Evolutionary conservation across 306 rosid genomes (phyloP).

Genomic region (Vigna unguiculata): DNA sequence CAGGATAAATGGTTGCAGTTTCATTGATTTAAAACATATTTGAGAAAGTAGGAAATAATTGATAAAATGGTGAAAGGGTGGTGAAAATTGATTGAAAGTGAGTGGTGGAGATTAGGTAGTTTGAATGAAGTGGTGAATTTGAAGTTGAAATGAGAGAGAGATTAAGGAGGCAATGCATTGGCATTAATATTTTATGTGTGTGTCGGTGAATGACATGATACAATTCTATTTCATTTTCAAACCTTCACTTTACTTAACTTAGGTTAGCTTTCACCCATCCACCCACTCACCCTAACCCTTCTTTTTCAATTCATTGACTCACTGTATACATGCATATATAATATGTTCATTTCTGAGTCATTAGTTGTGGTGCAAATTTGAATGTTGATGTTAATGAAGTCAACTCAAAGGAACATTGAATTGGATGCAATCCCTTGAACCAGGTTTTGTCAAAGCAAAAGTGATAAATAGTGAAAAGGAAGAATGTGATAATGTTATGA

Average conservation of each 20-base stretch:
- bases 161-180: neutral
- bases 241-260: no score
- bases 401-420: neutral
- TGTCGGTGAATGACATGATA: neutral
- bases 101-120: neutral
- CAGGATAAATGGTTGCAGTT: no score
- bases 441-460: conserved; percentile 3
- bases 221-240: no score
- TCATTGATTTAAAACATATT: no score
- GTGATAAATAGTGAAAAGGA: neutral
- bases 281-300: neutral
- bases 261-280: neutral
- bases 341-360: no score
- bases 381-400: neutral
- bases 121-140: neutral
- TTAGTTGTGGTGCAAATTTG: no score
- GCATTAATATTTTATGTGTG: neutral
- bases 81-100: neutral
- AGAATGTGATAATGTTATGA: neutral
- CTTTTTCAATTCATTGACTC: no score
- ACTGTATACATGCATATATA: no score
- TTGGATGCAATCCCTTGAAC: neutral
- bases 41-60: no score
- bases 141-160: neutral
- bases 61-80: no score